Conservation (phyloP, 83 land plant species). For the Picea abies region DNA sequence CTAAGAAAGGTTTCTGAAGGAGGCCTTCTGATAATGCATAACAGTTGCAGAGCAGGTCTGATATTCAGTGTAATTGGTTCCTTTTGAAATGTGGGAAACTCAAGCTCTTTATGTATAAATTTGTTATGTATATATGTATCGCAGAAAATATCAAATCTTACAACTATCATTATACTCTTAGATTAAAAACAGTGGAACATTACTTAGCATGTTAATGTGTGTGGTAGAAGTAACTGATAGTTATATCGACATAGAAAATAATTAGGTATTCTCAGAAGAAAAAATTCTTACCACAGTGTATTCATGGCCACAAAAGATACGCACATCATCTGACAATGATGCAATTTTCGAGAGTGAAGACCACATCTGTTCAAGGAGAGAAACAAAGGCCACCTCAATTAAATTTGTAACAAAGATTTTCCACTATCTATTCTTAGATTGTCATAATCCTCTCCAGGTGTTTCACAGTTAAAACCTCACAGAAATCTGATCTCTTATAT, state of each 20-base stretch:
- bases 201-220: neutral
- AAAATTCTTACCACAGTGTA: slow-evolving; percentile 60
- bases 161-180: neutral
- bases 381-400: slow-evolving; percentile 8
- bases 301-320: slow-evolving; percentile 77
- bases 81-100: too few relatives aligned
- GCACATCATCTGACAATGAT: slow-evolving; percentile 71
- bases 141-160: neutral
- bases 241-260: neutral
- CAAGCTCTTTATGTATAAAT: too few relatives aligned
- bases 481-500: too few relatives aligned
- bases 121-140: neutral
- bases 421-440: too few relatives aligned
- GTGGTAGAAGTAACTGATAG: neutral
- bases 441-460: too few relatives aligned
- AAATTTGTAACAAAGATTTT: slow-evolving; percentile 8
- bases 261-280: neutral
- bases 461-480: too few relatives aligned
- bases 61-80: too few relatives aligned
- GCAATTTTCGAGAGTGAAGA: slow-evolving; percentile 61
- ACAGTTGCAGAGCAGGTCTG: too few relatives aligned
- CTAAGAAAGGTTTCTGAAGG: too few relatives aligned
- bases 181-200: neutral
- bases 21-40: too few relatives aligned
- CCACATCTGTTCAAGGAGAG: slow-evolving; percentile 52